These are phyloP conservation scores for Candida boleticola DNA, from an alignment of 805 yeast genomes.

Conservation along the genomic window DNA sequence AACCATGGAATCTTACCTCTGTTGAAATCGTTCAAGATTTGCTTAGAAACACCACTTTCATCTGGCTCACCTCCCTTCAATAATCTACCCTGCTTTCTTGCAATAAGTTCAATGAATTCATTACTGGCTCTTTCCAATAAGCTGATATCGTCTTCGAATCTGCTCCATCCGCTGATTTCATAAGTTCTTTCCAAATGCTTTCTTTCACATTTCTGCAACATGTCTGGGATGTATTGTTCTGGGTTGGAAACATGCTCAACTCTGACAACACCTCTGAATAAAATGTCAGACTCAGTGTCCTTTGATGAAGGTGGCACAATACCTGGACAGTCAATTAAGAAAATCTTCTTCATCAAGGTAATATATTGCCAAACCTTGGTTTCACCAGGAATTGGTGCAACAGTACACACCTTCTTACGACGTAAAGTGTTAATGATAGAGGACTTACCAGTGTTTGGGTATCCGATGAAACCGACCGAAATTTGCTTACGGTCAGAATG, in stretches of 20 bases:
- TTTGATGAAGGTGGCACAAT: slow-evolving; percentile 93
- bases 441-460: slow-evolving; percentile 98
- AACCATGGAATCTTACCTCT: slow-evolving; percentile 99
- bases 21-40: slow-evolving; percentile 88
- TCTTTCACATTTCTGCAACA: slow-evolving; percentile 78
- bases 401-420: slow-evolving; percentile 92
- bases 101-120: slow-evolving; percentile 86
- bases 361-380: slow-evolving; percentile 99
- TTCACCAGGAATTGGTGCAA: slow-evolving; percentile 99
- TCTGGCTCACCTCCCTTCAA: slow-evolving; percentile 98
- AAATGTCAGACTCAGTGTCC: slow-evolving; percentile 87
- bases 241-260: slow-evolving; percentile 97
- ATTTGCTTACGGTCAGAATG: slow-evolving; percentile 94
- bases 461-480: slow-evolving; percentile 95
- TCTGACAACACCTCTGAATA: slow-evolving; percentile 96
- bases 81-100: slow-evolving; percentile 89
- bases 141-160: slow-evolving; percentile 43
- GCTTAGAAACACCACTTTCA: slow-evolving; percentile 88
- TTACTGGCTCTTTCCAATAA: slow-evolving; percentile 43
- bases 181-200: slow-evolving; percentile 94
- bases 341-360: slow-evolving; percentile 92
- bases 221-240: slow-evolving; percentile 90
- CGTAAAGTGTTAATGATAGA: slow-evolving; percentile 92
- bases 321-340: slow-evolving; percentile 97
- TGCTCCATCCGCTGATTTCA: slow-evolving; percentile 86